Base-by-base conservation (phyloP, 805 yeast genomes). In the Candida easanensis region DNA sequence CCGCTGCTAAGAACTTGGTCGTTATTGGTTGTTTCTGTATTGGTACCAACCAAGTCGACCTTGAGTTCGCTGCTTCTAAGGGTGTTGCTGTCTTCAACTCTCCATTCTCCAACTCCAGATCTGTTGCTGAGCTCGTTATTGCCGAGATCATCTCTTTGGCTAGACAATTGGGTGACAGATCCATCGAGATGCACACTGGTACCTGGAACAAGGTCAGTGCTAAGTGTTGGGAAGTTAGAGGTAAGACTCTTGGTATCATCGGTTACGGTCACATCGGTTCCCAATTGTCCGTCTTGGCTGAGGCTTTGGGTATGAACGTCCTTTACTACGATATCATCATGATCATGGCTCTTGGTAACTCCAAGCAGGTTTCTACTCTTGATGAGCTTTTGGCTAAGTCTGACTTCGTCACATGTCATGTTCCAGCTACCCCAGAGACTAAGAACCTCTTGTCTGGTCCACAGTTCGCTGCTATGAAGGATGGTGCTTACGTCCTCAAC, bases 241-340 rank as follows among this genome's bases (percentile, higher is more conserved):
- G 99, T 55, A 93, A 93, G 70, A 91, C 99, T 38, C 76, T 93
- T 58, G 99, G 99, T 49, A 93, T 93, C 60, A 76, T 93, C 31
- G 99, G 99, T 56, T 93, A 93, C 62, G 99, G 99, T 58, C 99
- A 93, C 68, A 93, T 93, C 71, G 99, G 99, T 58, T 73, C 98
- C 38, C 99, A 93, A 72, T 81, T 93, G 64, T 86, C 96, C 8
- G 99, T 93, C 10, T 73, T 93, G 57, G 98, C 99, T 39, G 99
- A 93, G 75, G 80, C 97, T 35, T 81, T 93, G 82, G 99, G 99
- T 70, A 84, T 93, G 96, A 86, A 85, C 56, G 97, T 93, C 41
- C 71, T 91, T 49, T 93, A 91, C 74, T 88, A 89, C 67, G 99
- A 93, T 67, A 85, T 88, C 32, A 62, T 77, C 42, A 89, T 90